Evolutionary conservation across 1,284 basidiomycete species (phyloP).

Genomic region (Leccinum fuscescens): DNA sequence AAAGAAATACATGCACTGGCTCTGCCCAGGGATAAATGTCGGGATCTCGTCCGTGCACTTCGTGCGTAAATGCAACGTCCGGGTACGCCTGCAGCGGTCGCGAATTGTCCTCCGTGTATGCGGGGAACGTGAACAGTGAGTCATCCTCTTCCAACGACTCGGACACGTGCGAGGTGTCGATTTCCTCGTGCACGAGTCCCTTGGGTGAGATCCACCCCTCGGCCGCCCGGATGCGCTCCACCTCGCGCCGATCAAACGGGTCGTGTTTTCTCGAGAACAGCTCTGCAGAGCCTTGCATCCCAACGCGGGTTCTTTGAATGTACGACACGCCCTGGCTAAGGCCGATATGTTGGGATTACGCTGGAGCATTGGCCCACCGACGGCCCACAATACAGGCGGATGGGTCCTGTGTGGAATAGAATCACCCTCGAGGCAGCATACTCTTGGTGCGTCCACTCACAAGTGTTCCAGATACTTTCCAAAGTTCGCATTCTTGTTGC

Average conservation of each 20-base stretch:
- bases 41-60: neutral
- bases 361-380: too few relatives aligned
- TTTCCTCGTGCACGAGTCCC: conserved; percentile 90
- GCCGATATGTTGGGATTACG: too few relatives aligned
- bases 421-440: neutral
- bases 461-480: neutral
- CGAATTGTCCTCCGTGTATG: too few relatives aligned
- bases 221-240: conserved; percentile 81
- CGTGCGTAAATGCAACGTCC: conserved; percentile 3
- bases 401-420: neutral
- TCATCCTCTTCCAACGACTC: too few relatives aligned
- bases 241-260: conserved; percentile 87
- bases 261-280: conserved; percentile 84
- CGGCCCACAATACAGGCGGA: too few relatives aligned
- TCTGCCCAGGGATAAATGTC: conserved; percentile 28
- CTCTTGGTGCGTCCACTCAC: neutral
- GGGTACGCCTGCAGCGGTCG: neutral
- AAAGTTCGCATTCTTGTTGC: neutral
- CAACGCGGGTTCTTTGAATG: too few relatives aligned
- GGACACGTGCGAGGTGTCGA: conserved; percentile 68
- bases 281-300: conserved; percentile 71
- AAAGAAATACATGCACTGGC: neutral
- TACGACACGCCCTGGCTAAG: too few relatives aligned
- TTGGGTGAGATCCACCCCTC: conserved; percentile 98
- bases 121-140: too few relatives aligned